Conservation (phyloP, 495 filamentous ascomycete species). For the Tuber magnatum region DNA sequence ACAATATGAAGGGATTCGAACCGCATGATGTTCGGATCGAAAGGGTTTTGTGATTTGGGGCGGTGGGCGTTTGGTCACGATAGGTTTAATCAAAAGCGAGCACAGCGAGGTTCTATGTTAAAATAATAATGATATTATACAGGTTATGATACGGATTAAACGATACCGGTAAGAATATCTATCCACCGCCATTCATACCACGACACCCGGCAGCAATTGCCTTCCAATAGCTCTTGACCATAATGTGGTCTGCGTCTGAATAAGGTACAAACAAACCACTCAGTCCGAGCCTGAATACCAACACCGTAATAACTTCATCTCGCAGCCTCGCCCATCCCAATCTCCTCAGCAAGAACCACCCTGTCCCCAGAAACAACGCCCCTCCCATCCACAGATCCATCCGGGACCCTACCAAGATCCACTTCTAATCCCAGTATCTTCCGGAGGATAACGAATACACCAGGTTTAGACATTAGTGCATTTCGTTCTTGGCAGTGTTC, state of each 20-base stretch:
- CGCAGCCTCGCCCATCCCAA: slow-evolving; percentile 46
- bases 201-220: background rate
- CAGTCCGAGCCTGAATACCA: background rate
- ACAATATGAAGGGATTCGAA: background rate
- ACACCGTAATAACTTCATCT: background rate
- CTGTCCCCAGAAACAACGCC: slow-evolving; percentile 73
- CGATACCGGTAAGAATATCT: background rate
- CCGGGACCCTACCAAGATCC: slow-evolving; percentile 68
- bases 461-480: slow-evolving; percentile 87
- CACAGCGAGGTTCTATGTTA: background rate
- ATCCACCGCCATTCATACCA: background rate
- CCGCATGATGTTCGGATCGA: too few species aligned
- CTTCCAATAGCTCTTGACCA: background rate
- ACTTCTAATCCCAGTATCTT: slow-evolving; percentile 67
- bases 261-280: background rate
- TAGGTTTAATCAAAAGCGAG: background rate
- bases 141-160: background rate
- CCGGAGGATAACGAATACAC: slow-evolving; percentile 70
- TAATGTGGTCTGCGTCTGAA: background rate
- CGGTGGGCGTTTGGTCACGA: background rate
- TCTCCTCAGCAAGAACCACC: slow-evolving; percentile 62
- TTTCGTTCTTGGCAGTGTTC: slow-evolving; percentile 84
- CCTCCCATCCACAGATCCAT: slow-evolving; percentile 63
- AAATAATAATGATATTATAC: background rate
- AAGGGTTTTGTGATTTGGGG: background rate